Evolutionary conservation across 2,329 filamentous ascomycete genomes (phyloP), one percentile per base, ranked within the genome.

Genomic region (Xylariaceae sp.): DNA sequence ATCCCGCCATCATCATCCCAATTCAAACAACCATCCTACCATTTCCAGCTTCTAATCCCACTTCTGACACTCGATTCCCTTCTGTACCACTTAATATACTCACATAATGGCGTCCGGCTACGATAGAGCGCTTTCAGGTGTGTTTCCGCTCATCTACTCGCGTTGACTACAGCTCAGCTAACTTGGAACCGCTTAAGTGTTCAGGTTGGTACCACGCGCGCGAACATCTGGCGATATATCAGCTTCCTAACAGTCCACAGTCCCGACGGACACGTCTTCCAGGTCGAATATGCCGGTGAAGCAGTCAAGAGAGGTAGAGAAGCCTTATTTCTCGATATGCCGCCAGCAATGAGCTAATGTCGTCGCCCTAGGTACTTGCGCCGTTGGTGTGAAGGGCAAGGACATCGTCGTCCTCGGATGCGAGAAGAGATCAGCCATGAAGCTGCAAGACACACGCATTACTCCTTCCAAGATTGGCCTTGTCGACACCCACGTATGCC

Each of bases 241-340:
- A 62, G 18, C 56, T 60, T 65, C 69, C 80, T 86, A 76, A 88
- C 73, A 45, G n/a, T 52, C 52, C 59, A 53, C 73, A 97, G 93
- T 85, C 94, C 94, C 72, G 94, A 99, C 79, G 94, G 94, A 78
- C 94, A 99, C 81, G 94, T 99, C 72, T 99, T 99, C 80, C 94
- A 99, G 79, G 94, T 99, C 72, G 94, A 99, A 83, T 99, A 99
- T 84, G 94, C 94, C 58, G 89, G 96, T 68, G 94, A 99, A 80
- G 94, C 94, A 68, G 94, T 99, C 68, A 99, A 99, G 83, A 82
- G 94, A 91, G 94, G 93, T 94, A 79, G 61, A 74, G 70, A 51
- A 37, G 58, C 51, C 50, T 51, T 39, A 8, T 42, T 44, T 13
- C 52, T 37, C 35, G 18, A 47, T 35, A 6, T 55, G 23, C 18